These are phyloP conservation scores for Trypanosoma lewisi DNA, from an alignment of 208 protist species.

Conservation along the genomic window DNA sequence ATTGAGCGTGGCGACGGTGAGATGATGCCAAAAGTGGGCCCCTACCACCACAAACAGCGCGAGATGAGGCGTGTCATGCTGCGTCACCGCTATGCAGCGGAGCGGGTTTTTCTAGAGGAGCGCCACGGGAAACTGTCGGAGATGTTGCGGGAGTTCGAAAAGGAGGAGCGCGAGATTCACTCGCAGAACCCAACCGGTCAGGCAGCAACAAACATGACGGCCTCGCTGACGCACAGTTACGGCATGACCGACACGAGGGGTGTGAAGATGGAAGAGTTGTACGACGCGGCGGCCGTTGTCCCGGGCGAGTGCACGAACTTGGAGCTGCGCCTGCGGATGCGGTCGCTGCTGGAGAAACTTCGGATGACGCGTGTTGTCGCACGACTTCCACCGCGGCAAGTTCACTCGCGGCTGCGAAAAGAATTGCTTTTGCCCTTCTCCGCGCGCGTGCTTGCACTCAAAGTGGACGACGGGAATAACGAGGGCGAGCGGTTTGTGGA, in stretches of 20 bases:
- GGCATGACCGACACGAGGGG: slow-evolving; percentile 1
- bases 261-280: slow-evolving; percentile 23
- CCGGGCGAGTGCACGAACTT: slow-evolving; percentile 6
- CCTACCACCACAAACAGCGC: slow-evolving; percentile 49
- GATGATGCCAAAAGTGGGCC: slow-evolving; percentile 20
- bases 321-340: slow-evolving; percentile 10
- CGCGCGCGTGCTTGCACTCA: slow-evolving; percentile 65
- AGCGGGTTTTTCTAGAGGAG: slow-evolving; percentile 26
- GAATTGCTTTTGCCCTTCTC: slow-evolving; percentile 78
- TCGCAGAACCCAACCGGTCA: not conserved
- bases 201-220: not conserved
- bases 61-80: slow-evolving; percentile 36
- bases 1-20: slow-evolving; percentile 21
- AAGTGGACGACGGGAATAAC: slow-evolving; percentile 35
- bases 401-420: slow-evolving; percentile 72
- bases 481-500: slow-evolving; percentile 73
- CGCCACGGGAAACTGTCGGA: slow-evolving; percentile 54
- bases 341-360: slow-evolving; percentile 20
- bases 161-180: slow-evolving; percentile 30
- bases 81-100: slow-evolving; percentile 37
- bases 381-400: slow-evolving; percentile 32
- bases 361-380: slow-evolving; percentile 45
- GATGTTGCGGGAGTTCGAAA: slow-evolving; percentile 49
- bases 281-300: slow-evolving; percentile 10
- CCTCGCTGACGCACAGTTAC: not conserved